These are phyloP conservation scores for Ramalina peruviana DNA, from an alignment of 495 filamentous ascomycete genomes.

Conservation along the genomic window DNA sequence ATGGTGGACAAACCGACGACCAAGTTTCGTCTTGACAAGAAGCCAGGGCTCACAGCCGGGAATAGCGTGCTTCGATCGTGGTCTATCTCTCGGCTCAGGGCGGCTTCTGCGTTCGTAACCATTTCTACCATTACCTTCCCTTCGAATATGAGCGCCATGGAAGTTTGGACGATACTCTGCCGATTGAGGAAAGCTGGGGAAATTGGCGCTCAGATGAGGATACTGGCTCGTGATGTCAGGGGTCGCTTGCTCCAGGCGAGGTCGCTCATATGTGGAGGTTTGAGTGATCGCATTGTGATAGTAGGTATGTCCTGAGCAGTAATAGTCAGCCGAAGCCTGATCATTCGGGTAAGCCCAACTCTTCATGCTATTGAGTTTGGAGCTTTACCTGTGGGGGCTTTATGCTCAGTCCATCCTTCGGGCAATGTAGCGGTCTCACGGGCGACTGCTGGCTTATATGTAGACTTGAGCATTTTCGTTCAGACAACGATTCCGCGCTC, in stretches of 20 bases:
- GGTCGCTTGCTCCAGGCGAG: slow-evolving; percentile 21
- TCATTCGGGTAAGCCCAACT: slow-evolving; percentile 9
- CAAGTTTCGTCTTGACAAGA: slow-evolving; percentile 78
- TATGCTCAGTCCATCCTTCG: slow-evolving; percentile 84
- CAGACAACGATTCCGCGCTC: too few relatives aligned
- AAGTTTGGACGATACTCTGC: too few relatives aligned
- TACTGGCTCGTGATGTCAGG: too few relatives aligned
- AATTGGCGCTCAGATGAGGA: too few relatives aligned
- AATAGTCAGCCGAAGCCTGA: background rate
- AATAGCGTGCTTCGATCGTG: slow-evolving; percentile 64
- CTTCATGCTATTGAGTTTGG: background rate
- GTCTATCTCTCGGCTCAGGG: slow-evolving; percentile 42
- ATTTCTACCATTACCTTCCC: too few relatives aligned
- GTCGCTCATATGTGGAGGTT: slow-evolving; percentile 73
- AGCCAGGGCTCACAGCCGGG: slow-evolving; percentile 82
- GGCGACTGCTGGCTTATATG: slow-evolving; percentile 34
- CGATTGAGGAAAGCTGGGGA: too few relatives aligned
- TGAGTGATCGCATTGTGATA: slow-evolving; percentile 83
- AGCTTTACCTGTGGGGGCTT: slow-evolving; percentile 60
- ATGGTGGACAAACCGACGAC: slow-evolving; percentile 81
- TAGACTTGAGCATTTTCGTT: slow-evolving; percentile 46
- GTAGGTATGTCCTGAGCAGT: slow-evolving; percentile 55
- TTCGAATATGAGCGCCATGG: too few relatives aligned
- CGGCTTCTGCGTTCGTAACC: too few relatives aligned
- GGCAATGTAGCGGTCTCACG: slow-evolving; percentile 43